Percentiles rank a stretch among this genome's conserved stretches.
phyloP scores from a whole-genome alignment of 1,284 basidiomycete genomes.

The Sanghuangporus sanghuang region DNA sequence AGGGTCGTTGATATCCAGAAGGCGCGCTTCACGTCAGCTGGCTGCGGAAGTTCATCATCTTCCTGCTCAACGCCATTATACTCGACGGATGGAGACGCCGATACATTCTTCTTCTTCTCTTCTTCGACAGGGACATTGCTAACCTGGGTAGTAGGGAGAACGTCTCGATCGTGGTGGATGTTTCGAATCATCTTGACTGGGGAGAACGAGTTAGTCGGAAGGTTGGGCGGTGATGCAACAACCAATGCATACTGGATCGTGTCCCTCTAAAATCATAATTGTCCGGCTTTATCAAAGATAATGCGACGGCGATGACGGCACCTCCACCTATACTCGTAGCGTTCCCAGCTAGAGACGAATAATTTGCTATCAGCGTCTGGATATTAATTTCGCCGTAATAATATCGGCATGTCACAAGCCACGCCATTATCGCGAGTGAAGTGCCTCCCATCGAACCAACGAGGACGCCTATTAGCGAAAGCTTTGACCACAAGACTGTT shows the following conservation, averaged over 20 bases:
- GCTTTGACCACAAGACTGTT: conserved; percentile 44
- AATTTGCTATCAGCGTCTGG: conserved; percentile 38
- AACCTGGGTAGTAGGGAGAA: conserved; percentile 7
- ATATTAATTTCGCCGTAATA: conserved; percentile 43
- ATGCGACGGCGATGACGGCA: conserved; percentile 35
- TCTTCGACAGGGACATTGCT: conserved; percentile 19
- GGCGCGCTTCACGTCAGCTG: conserved; percentile 36
- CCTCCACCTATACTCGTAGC: conserved; percentile 41
- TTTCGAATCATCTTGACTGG: conserved; percentile 14
- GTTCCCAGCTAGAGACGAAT: conserved; percentile 45
- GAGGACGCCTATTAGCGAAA: conserved; percentile 37
- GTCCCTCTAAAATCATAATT: conserved; percentile 45
- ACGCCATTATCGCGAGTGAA: conserved; percentile 41
- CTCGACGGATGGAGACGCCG: conserved; percentile 11
- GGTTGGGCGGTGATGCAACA: background rate
- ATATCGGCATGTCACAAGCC: conserved; percentile 48
- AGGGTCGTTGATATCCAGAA: conserved; percentile 37
- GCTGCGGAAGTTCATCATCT: conserved; percentile 19
- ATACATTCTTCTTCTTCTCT: conserved; percentile 12
- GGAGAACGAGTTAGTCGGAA: background rate
- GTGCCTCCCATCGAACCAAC: conserved; percentile 39
- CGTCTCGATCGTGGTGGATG: background rate
- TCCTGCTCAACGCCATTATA: background rate
- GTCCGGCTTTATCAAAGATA: conserved; percentile 39
- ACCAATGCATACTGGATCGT: conserved; percentile 32